phyloP scores from a whole-genome alignment of 148 eudicot species.

The Vaccinium corymbosum region DNA sequence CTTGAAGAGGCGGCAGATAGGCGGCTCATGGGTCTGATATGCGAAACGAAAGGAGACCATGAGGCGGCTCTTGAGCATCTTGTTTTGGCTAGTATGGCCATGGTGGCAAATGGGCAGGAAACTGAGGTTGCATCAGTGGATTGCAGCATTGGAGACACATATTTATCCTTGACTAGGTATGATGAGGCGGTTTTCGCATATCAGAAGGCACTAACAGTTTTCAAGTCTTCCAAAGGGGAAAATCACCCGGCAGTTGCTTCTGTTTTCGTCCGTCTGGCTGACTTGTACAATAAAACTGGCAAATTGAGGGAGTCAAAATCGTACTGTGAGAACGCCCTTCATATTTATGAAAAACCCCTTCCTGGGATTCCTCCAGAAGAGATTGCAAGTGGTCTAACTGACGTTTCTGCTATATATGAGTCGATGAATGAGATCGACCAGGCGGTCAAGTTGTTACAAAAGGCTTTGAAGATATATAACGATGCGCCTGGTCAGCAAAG shows the following conservation, averaged over 20 bases:
- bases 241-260: constrained; percentile 91
- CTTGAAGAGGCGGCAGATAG: constrained; percentile 95
- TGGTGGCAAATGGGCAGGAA: constrained; percentile 95
- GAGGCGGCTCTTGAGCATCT: constrained; percentile 95
- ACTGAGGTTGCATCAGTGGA: constrained; percentile 90
- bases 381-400: constrained; percentile 83
- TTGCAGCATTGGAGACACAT: constrained; percentile 92
- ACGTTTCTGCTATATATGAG: constrained; percentile 90
- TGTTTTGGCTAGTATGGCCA: constrained; percentile 94
- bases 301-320: constrained; percentile 84
- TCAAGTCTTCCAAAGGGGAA: constrained; percentile 83
- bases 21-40: constrained; percentile 95
- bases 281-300: constrained; percentile 83
- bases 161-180: constrained; percentile 67
- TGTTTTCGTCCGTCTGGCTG: constrained; percentile 89
- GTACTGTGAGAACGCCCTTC: constrained; percentile 90
- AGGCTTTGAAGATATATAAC: constrained; percentile 83
- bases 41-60: constrained; percentile 84
- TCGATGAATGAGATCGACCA: constrained; percentile 93
- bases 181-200: constrained; percentile 94
- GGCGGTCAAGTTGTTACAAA: constrained; percentile 78
- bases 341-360: constrained; percentile 69
- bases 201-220: constrained; percentile 85
- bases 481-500: constrained; percentile 93
- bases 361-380: constrained; percentile 89